These are phyloP conservation scores for Kockiozyma suomiensis DNA, from an alignment of 805 yeast species.

Conservation along the genomic window DNA sequence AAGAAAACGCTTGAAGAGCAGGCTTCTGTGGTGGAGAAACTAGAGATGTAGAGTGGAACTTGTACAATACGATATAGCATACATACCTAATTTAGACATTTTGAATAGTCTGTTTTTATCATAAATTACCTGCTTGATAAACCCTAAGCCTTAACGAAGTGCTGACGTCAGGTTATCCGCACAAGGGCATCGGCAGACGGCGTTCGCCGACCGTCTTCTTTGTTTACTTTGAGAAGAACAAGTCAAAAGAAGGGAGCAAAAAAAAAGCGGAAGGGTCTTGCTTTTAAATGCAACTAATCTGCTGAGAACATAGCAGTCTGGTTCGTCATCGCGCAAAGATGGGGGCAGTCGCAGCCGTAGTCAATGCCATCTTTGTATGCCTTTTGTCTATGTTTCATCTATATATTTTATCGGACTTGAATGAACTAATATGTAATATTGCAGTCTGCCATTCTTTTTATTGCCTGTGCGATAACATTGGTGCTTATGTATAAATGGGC, in stretches of 20 bases:
- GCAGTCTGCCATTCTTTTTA: slow-evolving; percentile 4
- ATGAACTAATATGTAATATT: not conserved
- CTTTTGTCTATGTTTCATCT: not conserved
- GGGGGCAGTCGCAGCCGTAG: slow-evolving; percentile 3
- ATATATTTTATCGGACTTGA: not conserved
- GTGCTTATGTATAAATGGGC: slow-evolving; percentile 31
- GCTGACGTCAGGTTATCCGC: too few species aligned
- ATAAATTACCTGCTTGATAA: too few species aligned
- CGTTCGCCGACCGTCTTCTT: not conserved
- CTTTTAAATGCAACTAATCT: too few species aligned
- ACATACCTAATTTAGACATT: not conserved
- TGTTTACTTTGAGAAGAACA: not conserved
- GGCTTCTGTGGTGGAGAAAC: not conserved
- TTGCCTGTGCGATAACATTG: slow-evolving; percentile 12
- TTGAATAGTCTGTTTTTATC: too few species aligned
- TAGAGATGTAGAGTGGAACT: not conserved
- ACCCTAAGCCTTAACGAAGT: too few species aligned
- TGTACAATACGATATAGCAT: not conserved
- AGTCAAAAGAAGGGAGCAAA: not conserved
- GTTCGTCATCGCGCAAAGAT: not conserved
- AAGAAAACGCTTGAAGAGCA: slow-evolving; percentile 1
- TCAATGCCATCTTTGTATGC: slow-evolving; percentile 13
- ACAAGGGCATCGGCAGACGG: not conserved
- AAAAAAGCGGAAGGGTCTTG: not conserved
- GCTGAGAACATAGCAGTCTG: too few species aligned